phyloP scores from a whole-genome alignment of 768 basidiomycete genomes.

The Clitopilus hobsonii region DNA sequence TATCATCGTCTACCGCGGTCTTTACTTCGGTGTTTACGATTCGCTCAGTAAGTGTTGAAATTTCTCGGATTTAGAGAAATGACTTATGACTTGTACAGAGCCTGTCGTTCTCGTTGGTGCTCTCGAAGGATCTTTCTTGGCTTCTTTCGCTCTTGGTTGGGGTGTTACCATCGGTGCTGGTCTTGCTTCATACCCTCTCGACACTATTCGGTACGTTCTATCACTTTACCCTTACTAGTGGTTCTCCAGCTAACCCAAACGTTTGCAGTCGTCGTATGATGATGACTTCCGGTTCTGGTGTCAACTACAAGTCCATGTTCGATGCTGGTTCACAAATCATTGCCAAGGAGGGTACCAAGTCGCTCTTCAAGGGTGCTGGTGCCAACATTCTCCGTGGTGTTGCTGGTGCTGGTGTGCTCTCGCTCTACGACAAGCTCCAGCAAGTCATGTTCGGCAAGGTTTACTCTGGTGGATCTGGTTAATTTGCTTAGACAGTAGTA shows the following conservation, averaged over 20 bases:
- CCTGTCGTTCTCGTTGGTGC: slow-evolving; percentile 96
- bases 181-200: slow-evolving; percentile 95
- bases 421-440: slow-evolving; percentile 98
- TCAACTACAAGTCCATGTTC: slow-evolving; percentile 99
- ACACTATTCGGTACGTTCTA: slow-evolving; percentile 75
- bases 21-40: slow-evolving; percentile 97
- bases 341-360: slow-evolving; percentile 91
- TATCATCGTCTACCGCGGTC: slow-evolving; percentile 99
- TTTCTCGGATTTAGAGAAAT: not conserved
- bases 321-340: slow-evolving; percentile 91
- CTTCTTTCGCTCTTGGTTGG: slow-evolving; percentile 97
- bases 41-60: slow-evolving; percentile 66
- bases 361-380: slow-evolving; percentile 99
- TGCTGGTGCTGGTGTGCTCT: slow-evolving; percentile 99
- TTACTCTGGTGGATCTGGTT: slow-evolving; percentile 84
- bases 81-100: slow-evolving; percentile 44
- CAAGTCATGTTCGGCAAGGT: slow-evolving; percentile 97
- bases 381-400: slow-evolving; percentile 97
- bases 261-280: slow-evolving; percentile 96
- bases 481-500: slow-evolving; percentile 22
- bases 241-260: slow-evolving; percentile 10
- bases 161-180: slow-evolving; percentile 99
- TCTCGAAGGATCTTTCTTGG: slow-evolving; percentile 94
- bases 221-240: slow-evolving; percentile 3
- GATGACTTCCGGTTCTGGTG: slow-evolving; percentile 97